Evolutionary conservation across 805 yeast genomes (phyloP), one percentile per base, ranked within the genome.

Genomic region (Sporopachydermia lactativora): DNA sequence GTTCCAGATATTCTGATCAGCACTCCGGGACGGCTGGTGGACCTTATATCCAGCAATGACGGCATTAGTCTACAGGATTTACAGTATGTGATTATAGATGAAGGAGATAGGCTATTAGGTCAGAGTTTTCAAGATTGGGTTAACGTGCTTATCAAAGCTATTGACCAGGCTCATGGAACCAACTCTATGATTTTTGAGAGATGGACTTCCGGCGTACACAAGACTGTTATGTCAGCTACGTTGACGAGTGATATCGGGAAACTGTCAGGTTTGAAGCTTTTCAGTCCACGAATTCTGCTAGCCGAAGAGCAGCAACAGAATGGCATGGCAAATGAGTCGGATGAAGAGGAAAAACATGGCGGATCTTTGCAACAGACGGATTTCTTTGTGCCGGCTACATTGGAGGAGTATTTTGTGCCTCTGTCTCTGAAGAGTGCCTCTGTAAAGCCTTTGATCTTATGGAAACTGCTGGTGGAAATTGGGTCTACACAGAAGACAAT

Each of bases 41-140:
- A 82, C 43, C 89, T 81, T 58, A 52, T 82, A 4, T 5, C 31
- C 4, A 45, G 53, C 51, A 34, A 35, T 61, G 49, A 43, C 52
- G 54, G 62, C 34, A 55, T 81, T 14, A 62, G 58, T 43, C 57
- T 86, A 44, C 57, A 60, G 17, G 64, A 68, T 40, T 64, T 88
- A 43, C 65, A 73, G 46, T 81, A 68, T 54, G 62, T 82, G 50
- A 74, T 82, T 6, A 69, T 82, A 39, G 94, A 82, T 60, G 94
- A 82, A 58, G 94, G 89, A 5, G 94, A 82, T 59, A 64, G 85
- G 45, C 60, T 82, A 43, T 63, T 92, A 47, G 85, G 84, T 52
- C 96, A 92, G 57, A 74, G 82, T 11, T 92, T 85, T 59, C 96
- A 92, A 59, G 85, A 86, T 55, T 92, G 99, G 99, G 71, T 82